Evolutionary conservation across 495 filamentous ascomycete genomes (phyloP).

Genomic region (Lepidopterella palustris): DNA sequence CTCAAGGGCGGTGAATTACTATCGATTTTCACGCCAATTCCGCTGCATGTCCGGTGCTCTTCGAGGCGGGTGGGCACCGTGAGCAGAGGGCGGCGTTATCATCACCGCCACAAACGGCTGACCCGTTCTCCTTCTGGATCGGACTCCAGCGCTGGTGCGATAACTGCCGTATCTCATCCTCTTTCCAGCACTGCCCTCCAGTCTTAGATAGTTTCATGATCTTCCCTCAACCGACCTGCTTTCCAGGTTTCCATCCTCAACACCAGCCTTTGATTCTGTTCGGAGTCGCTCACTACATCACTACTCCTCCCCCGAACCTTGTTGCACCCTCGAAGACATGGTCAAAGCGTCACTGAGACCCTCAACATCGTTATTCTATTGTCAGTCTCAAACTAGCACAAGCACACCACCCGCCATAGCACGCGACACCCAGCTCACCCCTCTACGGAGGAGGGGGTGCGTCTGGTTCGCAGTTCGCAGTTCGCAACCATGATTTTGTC

Average conservation of each 20-base stretch:
- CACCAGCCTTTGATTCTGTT: slow-evolving; percentile 6
- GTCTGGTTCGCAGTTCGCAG: not conserved
- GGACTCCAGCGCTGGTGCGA: slow-evolving; percentile 15
- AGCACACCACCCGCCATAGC: slow-evolving; percentile 4
- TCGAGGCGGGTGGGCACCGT: not conserved
- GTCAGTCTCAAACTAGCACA: not conserved
- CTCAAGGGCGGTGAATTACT: not conserved
- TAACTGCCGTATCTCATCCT: slow-evolving; percentile 12
- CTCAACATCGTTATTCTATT: slow-evolving; percentile 1
- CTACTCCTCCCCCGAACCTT: slow-evolving; percentile 17
- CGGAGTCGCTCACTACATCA: slow-evolving; percentile 10
- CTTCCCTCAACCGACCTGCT: not conserved
- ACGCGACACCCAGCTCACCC: slow-evolving; percentile 24
- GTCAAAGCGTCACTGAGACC: slow-evolving; percentile 19
- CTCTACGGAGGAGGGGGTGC: slow-evolving; percentile 28
- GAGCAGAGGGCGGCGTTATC: slow-evolving; percentile 16
- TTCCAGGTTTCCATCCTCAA: not conserved
- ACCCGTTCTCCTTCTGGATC: slow-evolving; percentile 18
- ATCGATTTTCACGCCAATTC: not conserved
- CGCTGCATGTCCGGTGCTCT: not conserved
- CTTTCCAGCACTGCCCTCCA: not conserved
- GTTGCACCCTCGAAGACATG: slow-evolving; percentile 14
- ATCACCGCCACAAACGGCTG: slow-evolving; percentile 16
- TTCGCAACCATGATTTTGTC: slow-evolving; percentile 18
- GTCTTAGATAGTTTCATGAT: not conserved